Evolutionary conservation across 805 yeast species (phyloP).

Genomic region (Candida methanosorbosa): DNA sequence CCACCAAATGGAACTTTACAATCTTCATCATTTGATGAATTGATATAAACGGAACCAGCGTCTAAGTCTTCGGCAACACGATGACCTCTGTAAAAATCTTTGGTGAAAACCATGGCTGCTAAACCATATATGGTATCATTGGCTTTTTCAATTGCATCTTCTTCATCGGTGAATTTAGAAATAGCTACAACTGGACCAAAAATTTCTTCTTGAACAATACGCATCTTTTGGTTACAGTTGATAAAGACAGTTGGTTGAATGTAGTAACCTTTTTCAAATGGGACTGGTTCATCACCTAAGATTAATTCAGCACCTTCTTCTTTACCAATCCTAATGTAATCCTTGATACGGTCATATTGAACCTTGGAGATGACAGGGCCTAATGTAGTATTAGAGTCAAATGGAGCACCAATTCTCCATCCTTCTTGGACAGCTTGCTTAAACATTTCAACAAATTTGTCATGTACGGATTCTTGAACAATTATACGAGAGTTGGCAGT

Average conservation of each 20-base stretch:
- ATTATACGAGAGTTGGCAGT: slow-evolving; percentile 58
- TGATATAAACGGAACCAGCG: slow-evolving; percentile 65
- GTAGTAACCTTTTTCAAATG: slow-evolving; percentile 50
- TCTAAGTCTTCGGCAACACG: slow-evolving; percentile 48
- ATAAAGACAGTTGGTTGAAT: slow-evolving; percentile 71
- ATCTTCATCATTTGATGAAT: slow-evolving; percentile 59
- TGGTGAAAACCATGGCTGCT: slow-evolving; percentile 75
- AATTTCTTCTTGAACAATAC: slow-evolving; percentile 70
- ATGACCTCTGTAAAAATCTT: slow-evolving; percentile 59
- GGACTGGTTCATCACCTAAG: slow-evolving; percentile 33
- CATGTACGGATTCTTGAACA: slow-evolving; percentile 48
- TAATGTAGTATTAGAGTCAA: slow-evolving; percentile 34
- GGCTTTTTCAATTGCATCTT: slow-evolving; percentile 61
- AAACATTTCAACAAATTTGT: slow-evolving; percentile 37
- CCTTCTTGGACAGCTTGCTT: slow-evolving; percentile 35
- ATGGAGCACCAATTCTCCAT: slow-evolving; percentile 52
- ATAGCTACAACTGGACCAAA: slow-evolving; percentile 81
- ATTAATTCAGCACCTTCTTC: slow-evolving; percentile 40
- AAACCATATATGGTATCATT: slow-evolving; percentile 72
- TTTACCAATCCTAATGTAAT: slow-evolving; percentile 36
- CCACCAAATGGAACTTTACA: slow-evolving; percentile 74
- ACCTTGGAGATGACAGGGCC: slow-evolving; percentile 56
- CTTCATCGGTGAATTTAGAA: slow-evolving; percentile 55
- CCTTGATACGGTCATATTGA: slow-evolving; percentile 44
- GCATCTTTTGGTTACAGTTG: slow-evolving; percentile 57